Evolutionary conservation across 306 rosid genomes (phyloP).

Genomic region (Quercus berberidifolia): DNA sequence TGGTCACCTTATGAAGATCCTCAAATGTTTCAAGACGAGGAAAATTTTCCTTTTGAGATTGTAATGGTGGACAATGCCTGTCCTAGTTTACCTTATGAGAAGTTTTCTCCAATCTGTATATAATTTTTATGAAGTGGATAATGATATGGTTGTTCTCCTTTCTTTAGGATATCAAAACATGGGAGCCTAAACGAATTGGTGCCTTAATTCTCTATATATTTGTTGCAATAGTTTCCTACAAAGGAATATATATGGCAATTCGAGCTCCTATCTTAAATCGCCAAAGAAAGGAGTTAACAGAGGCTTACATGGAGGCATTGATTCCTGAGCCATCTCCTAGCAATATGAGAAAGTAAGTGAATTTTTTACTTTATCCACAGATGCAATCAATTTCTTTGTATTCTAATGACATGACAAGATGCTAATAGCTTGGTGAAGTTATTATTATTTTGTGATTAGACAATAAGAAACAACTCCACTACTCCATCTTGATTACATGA

Average conservation of each 20-base stretch:
- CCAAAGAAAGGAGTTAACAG: slow-evolving; percentile 63
- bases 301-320: slow-evolving; percentile 94
- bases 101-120: background rate
- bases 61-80: background rate
- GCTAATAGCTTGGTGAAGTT: background rate
- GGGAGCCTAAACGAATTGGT: slow-evolving; percentile 76
- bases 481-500: background rate
- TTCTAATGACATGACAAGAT: slow-evolving; percentile 11
- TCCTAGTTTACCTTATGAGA: background rate
- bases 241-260: slow-evolving; percentile 53
- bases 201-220: slow-evolving; percentile 60
- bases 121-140: slow-evolving; percentile 9
- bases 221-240: slow-evolving; percentile 52
- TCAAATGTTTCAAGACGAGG: slow-evolving; percentile 5
- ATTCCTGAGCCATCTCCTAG: slow-evolving; percentile 87
- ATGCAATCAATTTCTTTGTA: slow-evolving; percentile 6
- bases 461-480: background rate
- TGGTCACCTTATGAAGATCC: background rate
- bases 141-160: slow-evolving; percentile 14
- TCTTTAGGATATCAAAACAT: slow-evolving; percentile 64
- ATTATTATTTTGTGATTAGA: background rate
- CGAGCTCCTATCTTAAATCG: slow-evolving; percentile 58
- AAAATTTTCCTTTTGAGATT: background rate
- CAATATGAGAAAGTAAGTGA: slow-evolving; percentile 62
- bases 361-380: slow-evolving; percentile 3